Evolutionary conservation across 306 rosid species (phyloP).

Genomic region (Cotoneaster glaucophyllus): DNA sequence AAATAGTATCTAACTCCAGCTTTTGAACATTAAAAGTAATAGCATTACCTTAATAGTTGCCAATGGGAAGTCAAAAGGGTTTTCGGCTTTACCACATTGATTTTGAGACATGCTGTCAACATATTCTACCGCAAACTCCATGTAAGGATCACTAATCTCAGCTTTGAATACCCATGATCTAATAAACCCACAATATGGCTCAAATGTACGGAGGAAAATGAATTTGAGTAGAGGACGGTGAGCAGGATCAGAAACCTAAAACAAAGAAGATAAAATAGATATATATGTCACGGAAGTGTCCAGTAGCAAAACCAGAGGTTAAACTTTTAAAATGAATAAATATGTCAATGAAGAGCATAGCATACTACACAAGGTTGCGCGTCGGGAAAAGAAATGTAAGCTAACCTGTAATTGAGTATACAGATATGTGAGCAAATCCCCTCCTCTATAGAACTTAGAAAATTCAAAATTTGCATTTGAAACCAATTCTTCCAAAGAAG

Average conservation of each 20-base stretch:
- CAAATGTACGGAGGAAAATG: slow-evolving; percentile 79
- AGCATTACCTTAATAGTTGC: slow-evolving; percentile 63
- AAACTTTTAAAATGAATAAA: background rate
- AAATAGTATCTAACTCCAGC: slow-evolving; percentile 10
- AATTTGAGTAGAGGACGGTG: slow-evolving; percentile 71
- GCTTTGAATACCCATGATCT: slow-evolving; percentile 97
- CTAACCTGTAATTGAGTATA: slow-evolving; percentile 74
- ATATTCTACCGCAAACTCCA: slow-evolving; percentile 72
- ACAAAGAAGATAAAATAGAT: slow-evolving; percentile 2
- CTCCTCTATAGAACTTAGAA: slow-evolving; percentile 64
- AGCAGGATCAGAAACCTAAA: slow-evolving; percentile 91
- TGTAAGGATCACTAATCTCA: slow-evolving; percentile 83
- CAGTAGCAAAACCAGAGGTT: background rate
- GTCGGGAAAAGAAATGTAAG: slow-evolving; percentile 14
- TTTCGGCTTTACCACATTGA: slow-evolving; percentile 30
- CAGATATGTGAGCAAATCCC: slow-evolving; percentile 65
- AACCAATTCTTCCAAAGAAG: slow-evolving; percentile 43
- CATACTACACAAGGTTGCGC: background rate
- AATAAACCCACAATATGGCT: slow-evolving; percentile 84
- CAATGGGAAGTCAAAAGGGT: slow-evolving; percentile 42
- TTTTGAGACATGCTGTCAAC: slow-evolving; percentile 26
- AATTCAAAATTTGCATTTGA: slow-evolving; percentile 42
- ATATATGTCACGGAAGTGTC: background rate
- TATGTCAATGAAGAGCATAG: background rate
- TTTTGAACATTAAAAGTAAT: slow-evolving; percentile 5